Conservation (phyloP, 2,329 filamentous ascomycete genomes). For the Neofusicoccum cordaticola region DNA sequence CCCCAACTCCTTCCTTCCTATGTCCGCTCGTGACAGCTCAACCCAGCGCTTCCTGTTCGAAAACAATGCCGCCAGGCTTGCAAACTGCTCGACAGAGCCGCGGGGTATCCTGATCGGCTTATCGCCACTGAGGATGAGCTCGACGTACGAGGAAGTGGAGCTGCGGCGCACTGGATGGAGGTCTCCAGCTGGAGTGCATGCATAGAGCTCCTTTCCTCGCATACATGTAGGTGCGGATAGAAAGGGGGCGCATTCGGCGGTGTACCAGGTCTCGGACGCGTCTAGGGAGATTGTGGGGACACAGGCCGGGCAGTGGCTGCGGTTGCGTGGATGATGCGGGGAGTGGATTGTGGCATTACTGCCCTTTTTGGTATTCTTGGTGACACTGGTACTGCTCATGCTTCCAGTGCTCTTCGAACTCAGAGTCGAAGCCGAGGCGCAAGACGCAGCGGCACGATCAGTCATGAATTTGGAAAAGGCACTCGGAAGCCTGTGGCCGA, state of each 20-base stretch:
- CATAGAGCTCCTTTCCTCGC: conserved; percentile 25
- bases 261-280: conserved; percentile 34
- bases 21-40: not conserved
- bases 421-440: conserved; percentile 16
- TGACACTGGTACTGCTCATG: not conserved
- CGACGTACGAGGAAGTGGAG: conserved; percentile 21
- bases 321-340: not conserved
- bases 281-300: conserved; percentile 20
- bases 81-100: conserved; percentile 28
- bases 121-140: conserved; percentile 35
- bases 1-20: not conserved
- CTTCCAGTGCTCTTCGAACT: not conserved
- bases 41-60: not conserved
- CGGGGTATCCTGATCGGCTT: conserved; percentile 29
- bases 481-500: conserved; percentile 25
- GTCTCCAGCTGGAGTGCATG: conserved; percentile 22
- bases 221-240: conserved; percentile 23
- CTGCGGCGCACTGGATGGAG: not conserved
- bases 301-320: conserved; percentile 25
- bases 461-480: not conserved
- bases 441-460: not conserved
- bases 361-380: no score
- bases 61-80: not conserved
- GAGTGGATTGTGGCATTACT: no score
- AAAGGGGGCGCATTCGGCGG: conserved; percentile 31